These are phyloP conservation scores for Tuber umbilicatum DNA, from an alignment of 495 filamentous ascomycete species.

Conservation along the genomic window DNA sequence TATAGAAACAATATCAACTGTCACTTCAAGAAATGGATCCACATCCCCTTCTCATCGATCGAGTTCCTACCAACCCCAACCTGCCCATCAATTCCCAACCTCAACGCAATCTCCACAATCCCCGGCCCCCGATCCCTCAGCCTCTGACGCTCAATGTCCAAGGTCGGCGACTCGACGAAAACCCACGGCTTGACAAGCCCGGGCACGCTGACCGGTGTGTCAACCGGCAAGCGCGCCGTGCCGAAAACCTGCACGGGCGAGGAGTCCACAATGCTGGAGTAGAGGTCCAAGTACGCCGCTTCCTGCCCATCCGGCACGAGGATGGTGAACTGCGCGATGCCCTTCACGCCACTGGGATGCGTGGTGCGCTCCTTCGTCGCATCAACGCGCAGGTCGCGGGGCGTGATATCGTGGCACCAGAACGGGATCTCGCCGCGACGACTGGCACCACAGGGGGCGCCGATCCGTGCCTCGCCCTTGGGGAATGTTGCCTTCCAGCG, in stretches of 20 bases:
- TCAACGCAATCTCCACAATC: conserved; percentile 41
- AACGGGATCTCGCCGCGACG: conserved; percentile 47
- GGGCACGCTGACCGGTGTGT: conserved; percentile 24
- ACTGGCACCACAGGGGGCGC: conserved; percentile 14
- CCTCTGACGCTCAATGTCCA: conserved; percentile 33
- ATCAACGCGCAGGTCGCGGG: conserved; percentile 47
- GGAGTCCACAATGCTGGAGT: conserved; percentile 37
- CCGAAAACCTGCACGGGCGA: conserved; percentile 35
- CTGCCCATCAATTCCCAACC: conserved; percentile 31
- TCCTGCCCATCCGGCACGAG: conserved; percentile 36
- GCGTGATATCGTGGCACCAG: conserved; percentile 54
- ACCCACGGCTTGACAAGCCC: conserved; percentile 35
- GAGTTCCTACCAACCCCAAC: conserved; percentile 34
- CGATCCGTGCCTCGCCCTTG: conserved; percentile 25
- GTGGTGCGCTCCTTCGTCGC: conserved; percentile 36
- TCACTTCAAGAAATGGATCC: conserved; percentile 41
- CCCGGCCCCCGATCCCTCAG: conserved; percentile 33
- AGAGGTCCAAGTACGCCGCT: conserved; percentile 32
- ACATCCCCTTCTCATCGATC: conserved; percentile 38
- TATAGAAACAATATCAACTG: background rate
- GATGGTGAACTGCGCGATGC: conserved; percentile 46
- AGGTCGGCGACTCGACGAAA: conserved; percentile 34
- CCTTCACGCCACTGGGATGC: conserved; percentile 48
- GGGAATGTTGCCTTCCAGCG: conserved; percentile 53
- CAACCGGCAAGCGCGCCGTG: conserved; percentile 32